A percentile compares a stretch with the other conserved stretches of the same genome.
Conservation (phyloP, 495 filamentous ascomycete genomes). For the Tuber umbilicatum region DNA sequence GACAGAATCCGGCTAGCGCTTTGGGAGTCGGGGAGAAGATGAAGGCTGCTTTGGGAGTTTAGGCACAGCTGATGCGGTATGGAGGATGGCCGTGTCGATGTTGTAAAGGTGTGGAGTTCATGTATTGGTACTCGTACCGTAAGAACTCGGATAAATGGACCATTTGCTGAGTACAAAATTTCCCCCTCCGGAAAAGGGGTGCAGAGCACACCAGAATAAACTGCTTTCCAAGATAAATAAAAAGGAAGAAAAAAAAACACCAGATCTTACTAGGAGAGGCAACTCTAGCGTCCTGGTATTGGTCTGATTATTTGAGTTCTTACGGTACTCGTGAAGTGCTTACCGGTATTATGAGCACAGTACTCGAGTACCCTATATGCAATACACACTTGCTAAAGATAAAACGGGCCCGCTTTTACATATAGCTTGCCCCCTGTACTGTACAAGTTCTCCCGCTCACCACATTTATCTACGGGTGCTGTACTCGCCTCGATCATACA, state of each 20-base stretch:
- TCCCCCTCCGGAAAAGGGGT: no score
- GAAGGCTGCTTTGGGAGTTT: slow-evolving; percentile 26
- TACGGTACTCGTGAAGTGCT: no score
- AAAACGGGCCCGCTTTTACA: background rate
- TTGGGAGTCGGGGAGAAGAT: slow-evolving; percentile 51
- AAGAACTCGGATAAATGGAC: no score
- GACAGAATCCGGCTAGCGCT: slow-evolving; percentile 67
- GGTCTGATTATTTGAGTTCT: no score
- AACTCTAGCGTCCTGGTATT: no score
- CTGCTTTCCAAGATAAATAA: no score
- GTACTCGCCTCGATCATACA: background rate
- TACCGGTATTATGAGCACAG: no score
- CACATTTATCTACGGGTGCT: background rate
- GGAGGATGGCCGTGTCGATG: background rate
- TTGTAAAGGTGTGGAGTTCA: background rate
- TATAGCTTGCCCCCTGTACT: background rate
- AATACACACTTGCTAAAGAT: background rate
- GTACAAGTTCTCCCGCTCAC: background rate
- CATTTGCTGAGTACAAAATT: no score
- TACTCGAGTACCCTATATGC: background rate
- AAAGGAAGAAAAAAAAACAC: no score
- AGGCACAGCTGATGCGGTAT: background rate
- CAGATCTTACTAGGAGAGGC: no score
- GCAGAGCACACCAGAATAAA: no score
- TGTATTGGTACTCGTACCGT: no score